phyloP scores from a whole-genome alignment of 257 asterid genomes.

The Haberlea rhodopensis region DNA sequence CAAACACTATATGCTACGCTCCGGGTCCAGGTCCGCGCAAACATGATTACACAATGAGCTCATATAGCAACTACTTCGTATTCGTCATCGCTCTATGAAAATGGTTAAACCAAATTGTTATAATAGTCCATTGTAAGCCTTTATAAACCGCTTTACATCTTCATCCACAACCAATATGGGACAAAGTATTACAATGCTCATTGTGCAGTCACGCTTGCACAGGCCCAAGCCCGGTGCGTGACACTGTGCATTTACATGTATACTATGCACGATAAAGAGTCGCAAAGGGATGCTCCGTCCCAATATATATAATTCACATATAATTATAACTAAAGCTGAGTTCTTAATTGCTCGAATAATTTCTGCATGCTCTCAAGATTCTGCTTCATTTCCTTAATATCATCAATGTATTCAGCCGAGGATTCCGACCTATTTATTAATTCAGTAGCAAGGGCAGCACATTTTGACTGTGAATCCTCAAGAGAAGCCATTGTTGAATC shows the following conservation, averaged over 20 bases:
- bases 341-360: slow-evolving; percentile 55
- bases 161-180: no score
- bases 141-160: no score
- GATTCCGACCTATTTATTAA: slow-evolving; percentile 37
- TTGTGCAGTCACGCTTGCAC: no score
- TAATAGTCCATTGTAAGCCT: no score
- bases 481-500: slow-evolving; percentile 74
- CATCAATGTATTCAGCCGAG: slow-evolving; percentile 40
- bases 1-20: no score
- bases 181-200: no score
- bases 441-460: slow-evolving; percentile 63
- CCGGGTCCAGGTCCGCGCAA: no score
- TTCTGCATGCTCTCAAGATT: slow-evolving; percentile 82
- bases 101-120: no score
- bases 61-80: no score
- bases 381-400: slow-evolving; percentile 56
- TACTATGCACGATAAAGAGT: background rate
- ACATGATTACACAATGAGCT: no score
- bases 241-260: background rate
- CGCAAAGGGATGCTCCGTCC: background rate
- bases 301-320: background rate
- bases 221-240: no score
- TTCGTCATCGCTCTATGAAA: no score
- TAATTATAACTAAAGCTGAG: slow-evolving; percentile 33
- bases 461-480: slow-evolving; percentile 65